phyloP scores from a whole-genome alignment of 805 yeast species.

The Barnettozyma botsteinii region DNA sequence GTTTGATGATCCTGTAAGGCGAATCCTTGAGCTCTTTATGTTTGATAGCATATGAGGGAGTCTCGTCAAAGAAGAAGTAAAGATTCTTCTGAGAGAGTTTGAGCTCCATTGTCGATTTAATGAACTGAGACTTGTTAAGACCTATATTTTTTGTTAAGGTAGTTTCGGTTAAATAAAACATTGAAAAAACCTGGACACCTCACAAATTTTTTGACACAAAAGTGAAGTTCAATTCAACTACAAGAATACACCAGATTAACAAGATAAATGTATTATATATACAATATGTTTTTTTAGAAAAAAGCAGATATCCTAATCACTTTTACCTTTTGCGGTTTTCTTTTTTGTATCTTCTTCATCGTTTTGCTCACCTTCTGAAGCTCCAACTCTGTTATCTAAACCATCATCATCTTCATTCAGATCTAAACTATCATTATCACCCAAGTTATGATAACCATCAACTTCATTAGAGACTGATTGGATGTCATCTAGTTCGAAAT shows the following conservation, averaged over 20 bases:
- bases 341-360: conserved; percentile 5
- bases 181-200: neutral
- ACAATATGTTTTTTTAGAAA: no score
- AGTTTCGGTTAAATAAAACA: neutral
- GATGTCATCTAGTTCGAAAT: conserved; percentile 56
- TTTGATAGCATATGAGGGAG: conserved; percentile 5
- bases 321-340: neutral
- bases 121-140: neutral
- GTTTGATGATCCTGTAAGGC: conserved; percentile 1
- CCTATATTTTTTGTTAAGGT: neutral
- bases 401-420: conserved; percentile 21
- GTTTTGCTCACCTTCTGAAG: neutral
- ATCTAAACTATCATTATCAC: conserved; percentile 24
- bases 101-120: conserved; percentile 4
- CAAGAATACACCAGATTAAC: no score
- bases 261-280: no score
- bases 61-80: conserved; percentile 9
- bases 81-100: conserved; percentile 1
- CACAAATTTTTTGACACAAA: no score
- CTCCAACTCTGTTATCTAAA: conserved; percentile 5
- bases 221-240: no score
- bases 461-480: conserved; percentile 39
- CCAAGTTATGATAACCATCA: conserved; percentile 23
- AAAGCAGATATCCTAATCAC: no score
- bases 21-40: neutral